phyloP scores from a whole-genome alignment of 2,329 filamentous ascomycete genomes.

The Boeremia exigua region DNA sequence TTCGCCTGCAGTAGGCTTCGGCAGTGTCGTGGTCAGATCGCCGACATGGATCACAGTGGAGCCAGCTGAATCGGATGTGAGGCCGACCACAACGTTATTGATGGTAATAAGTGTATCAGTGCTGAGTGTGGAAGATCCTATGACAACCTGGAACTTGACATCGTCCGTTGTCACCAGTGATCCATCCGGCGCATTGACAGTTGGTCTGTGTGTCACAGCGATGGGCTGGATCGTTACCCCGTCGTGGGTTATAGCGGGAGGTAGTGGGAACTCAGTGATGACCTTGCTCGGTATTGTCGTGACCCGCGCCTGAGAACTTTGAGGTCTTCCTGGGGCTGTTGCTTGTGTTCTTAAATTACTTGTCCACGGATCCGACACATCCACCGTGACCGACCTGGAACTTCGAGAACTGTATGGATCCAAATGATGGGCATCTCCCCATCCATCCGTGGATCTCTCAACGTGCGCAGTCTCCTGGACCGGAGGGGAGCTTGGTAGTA shows the following conservation, averaged over 20 bases:
- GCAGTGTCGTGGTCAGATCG: conserved; percentile 21
- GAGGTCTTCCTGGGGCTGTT: not conserved
- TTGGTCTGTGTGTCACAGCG: not conserved
- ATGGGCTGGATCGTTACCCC: not conserved
- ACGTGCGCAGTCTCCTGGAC: not conserved
- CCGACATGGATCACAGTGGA: conserved; percentile 24
- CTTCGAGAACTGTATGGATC: not conserved
- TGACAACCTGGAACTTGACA: conserved; percentile 10
- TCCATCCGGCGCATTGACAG: not conserved
- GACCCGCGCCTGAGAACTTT: not conserved
- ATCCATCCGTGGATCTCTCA: not conserved
- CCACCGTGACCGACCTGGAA: not conserved
- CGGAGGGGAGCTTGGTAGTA: not conserved
- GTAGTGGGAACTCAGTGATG: conserved; percentile 1
- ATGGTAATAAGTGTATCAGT: conserved; percentile 15
- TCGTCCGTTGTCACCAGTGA: not conserved
- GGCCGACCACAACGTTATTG: conserved; percentile 13
- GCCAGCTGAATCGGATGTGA: conserved; percentile 22
- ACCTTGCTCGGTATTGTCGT: not conserved
- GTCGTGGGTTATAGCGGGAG: not conserved
- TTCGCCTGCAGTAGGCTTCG: conserved; percentile 2
- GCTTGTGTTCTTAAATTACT: not conserved
- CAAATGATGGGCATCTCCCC: not conserved
- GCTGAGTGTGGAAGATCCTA: conserved; percentile 21
- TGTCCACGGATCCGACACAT: not conserved